Percentiles rank a stretch among this genome's conserved stretches.
phyloP scores from a whole-genome alignment of 2,329 filamentous ascomycete species.

The Cladorrhinum sp. region DNA sequence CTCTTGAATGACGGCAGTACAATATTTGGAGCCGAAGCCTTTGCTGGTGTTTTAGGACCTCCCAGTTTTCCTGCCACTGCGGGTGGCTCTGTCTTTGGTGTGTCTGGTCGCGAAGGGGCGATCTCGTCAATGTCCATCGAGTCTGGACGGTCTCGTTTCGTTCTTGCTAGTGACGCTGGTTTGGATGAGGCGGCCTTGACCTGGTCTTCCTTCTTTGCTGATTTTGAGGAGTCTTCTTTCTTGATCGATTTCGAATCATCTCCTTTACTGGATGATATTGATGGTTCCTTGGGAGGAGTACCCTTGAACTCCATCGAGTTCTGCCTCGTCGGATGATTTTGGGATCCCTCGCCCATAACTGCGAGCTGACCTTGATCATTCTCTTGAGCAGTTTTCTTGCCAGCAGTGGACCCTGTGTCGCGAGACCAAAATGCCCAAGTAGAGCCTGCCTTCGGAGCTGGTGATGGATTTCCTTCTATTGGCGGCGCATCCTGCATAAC shows the following conservation, averaged over 20 bases:
- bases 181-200: slow-evolving; percentile 5
- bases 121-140: slow-evolving; percentile 47
- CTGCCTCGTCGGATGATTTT: slow-evolving; percentile 52
- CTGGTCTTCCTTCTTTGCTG: slow-evolving; percentile 34
- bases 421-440: slow-evolving; percentile 82
- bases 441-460: slow-evolving; percentile 45
- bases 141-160: slow-evolving; percentile 45
- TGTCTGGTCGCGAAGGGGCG: slow-evolving; percentile 34
- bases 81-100: slow-evolving; percentile 32
- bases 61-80: slow-evolving; percentile 19
- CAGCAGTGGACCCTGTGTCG: slow-evolving; percentile 43
- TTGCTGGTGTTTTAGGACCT: slow-evolving; percentile 33
- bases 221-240: slow-evolving; percentile 19
- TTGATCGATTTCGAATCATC: slow-evolving; percentile 31
- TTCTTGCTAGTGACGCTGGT: slow-evolving; percentile 20
- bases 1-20: slow-evolving; percentile 66
- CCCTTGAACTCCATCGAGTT: slow-evolving; percentile 43
- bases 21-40: slow-evolving; percentile 53
- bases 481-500: slow-evolving; percentile 42
- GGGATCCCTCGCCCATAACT: slow-evolving; percentile 54
- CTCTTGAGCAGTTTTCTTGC: slow-evolving; percentile 26
- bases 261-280: slow-evolving; percentile 31
- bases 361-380: slow-evolving; percentile 53
- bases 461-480: slow-evolving; percentile 24
- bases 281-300: slow-evolving; percentile 34